Evolutionary conservation across 148 eudicot genomes (phyloP), one percentile per base, ranked within the genome.

Genomic region (Beta vulgaris): DNA sequence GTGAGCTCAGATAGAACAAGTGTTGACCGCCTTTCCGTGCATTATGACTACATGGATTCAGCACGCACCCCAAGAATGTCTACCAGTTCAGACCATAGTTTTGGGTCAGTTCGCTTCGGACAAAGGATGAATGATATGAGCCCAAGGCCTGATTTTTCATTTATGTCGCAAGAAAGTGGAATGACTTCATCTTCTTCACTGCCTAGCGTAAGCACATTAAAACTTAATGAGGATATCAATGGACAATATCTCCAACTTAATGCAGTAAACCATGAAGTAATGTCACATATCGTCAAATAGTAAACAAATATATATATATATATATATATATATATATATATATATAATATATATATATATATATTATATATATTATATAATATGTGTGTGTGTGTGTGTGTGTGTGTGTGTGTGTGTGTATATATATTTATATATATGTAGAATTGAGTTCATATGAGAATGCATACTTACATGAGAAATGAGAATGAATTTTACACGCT

Each of bases 1-100:
- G 83, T 88, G 43, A 88, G 96, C 84, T 86, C 90, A 7, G 90
- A 86, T 34, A 88, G 95, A 69, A 81, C 89, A 40, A 91, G 97
- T 68, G 75, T 74, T 32, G 97, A 93, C 74, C 87, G 67, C 26
- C 77, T 73, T 81, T 85, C 93, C 42, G 7, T 83, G 29, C 85
- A 80, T 61, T 83, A 79, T 71, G 93, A 89, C 76, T 60, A 68
- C 73, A 76, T 82, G 73, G 88, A 86, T 78, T 36, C 81, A 49
- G 54, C 83, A 13, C 80, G 91, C 54, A 83, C 84, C 6, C 80
- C 95, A 37, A 79, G 86, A 69, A 19, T 84, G 19, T 91, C 97
- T 13, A 77, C 82, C 13, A 82, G 89, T 82, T 86, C 93, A 34
- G 95, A 91, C 13, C 81, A 79, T 31, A 93, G 93, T 78, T 81